Evolutionary conservation across 306 rosid genomes (phyloP), one percentile per base, ranked within the genome.

Genomic region (Prunus armeniaca): DNA sequence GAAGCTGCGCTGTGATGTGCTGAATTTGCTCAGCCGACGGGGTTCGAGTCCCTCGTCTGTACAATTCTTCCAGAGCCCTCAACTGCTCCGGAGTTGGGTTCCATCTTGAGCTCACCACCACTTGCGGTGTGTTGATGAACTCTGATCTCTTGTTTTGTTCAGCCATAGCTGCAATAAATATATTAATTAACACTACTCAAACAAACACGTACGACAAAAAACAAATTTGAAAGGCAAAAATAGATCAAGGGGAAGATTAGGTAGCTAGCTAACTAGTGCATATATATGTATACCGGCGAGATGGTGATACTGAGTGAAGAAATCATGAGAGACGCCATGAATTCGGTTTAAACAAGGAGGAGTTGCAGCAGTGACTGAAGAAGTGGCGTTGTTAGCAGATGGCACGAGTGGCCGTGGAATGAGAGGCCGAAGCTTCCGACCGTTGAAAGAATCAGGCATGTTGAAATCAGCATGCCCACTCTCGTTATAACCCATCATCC

Each of bases 21-120:
- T 91, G 98, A 71, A 93, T 93, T 87, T 93, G 97, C 65, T 93
- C 98, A 1, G 98, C 98, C 60, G 96, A 88, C 0, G 98, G 98
- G 0, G 97, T 95, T 47, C 98, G 84, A 34, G 97, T 92, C 61
- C 98, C 98, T 63, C 87, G 83, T 57, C 90, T 76, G 55, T 95
- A 95, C 47, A 95, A 68, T 19, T 95, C 97, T 65, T 95, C 98
- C 3, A 95, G 81, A 25, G 91, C 88, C 77, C 96, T 89, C 2
- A 95, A 67, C 85, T 95, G 98, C 70, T 95, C 98, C 17, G 91
- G 87, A 3, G 98, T 90, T 1, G 98, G 98, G 77, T 95, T 95
- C 98, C 98, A 95, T 80, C 98, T 88, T 34, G 98, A 90, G 73
- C 97, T 95, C 84, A 88, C 96, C 72, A 88, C 90, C 17, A 88